A percentile compares a stretch with the other conserved stretches of the same genome.
These are phyloP conservation scores for Tetrapisispora arboricola DNA, from an alignment of 805 yeast genomes.

Conservation along the genomic window DNA sequence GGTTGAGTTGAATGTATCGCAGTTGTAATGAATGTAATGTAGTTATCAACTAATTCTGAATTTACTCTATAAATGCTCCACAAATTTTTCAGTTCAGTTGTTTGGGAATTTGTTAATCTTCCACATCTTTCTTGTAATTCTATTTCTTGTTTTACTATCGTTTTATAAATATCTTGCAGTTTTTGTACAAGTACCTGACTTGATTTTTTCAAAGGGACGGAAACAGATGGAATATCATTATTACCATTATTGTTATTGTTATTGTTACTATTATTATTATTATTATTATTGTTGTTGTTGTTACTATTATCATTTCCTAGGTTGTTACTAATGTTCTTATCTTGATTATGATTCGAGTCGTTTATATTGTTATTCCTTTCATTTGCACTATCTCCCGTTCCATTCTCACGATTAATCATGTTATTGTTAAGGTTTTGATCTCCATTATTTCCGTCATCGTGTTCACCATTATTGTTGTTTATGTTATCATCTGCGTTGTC, in stretches of 20 bases:
- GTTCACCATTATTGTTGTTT: background rate
- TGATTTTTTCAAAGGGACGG: conserved; percentile 23
- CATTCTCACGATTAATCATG: background rate
- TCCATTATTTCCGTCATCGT: background rate
- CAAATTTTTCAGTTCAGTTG: conserved; percentile 49
- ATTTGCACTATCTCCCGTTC: background rate
- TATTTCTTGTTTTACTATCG: conserved; percentile 56
- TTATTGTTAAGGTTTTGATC: background rate
- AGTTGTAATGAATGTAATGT: conserved; percentile 60
- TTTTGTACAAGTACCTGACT: conserved; percentile 49
- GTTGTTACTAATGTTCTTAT: conserved; percentile 1
- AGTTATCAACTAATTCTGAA: conserved; percentile 54
- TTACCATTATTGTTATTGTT: conserved; percentile 11
- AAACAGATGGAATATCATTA: conserved; percentile 14
- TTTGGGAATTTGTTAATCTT: conserved; percentile 45
- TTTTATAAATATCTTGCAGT: conserved; percentile 63
- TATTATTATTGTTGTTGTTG: conserved; percentile 7
- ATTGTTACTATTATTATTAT: conserved; percentile 7
- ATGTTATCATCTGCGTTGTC: background rate
- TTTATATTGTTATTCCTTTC: conserved; percentile 4
- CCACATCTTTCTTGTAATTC: conserved; percentile 62
- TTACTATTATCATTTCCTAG: conserved; percentile 4
- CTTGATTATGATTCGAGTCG: conserved; percentile 2
- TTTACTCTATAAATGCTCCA: conserved; percentile 67
- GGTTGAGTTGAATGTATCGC: conserved; percentile 67